Conservation (phyloP, 345 rosid genomes). For the Rhodamnia argentea region DNA sequence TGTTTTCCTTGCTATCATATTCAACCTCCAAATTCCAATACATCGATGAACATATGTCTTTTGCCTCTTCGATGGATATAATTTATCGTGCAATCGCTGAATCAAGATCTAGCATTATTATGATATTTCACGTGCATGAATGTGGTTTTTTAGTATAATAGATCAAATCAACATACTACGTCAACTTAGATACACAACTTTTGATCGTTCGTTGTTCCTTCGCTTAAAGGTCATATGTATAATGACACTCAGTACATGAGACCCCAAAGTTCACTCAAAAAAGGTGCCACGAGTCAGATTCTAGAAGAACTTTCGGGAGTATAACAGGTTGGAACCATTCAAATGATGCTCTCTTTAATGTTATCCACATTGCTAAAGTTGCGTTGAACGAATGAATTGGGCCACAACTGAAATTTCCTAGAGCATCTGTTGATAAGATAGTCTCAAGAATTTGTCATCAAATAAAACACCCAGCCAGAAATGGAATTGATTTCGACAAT, state of each 20-base stretch:
- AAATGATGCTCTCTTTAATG: neutral
- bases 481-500: too few species aligned
- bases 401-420: too few species aligned
- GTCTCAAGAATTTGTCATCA: too few species aligned
- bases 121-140: neutral
- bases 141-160: neutral
- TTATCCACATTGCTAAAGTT: too few species aligned
- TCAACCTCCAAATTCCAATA: too few species aligned
- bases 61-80: accelerated
- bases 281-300: neutral
- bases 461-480: too few species aligned
- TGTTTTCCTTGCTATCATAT: too few species aligned
- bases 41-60: neutral
- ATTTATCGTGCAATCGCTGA: neutral
- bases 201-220: neutral
- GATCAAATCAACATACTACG: neutral
- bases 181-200: neutral
- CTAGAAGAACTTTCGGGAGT: neutral
- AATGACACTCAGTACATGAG: neutral
- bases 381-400: too few species aligned
- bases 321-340: neutral
- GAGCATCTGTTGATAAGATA: too few species aligned
- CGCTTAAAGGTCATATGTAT: neutral
- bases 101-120: neutral
- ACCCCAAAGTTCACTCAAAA: neutral